A percentile compares a stretch with the other conserved stretches of the same genome.
Evolutionary conservation across 1,139 yeast species (phyloP).

Genomic region (Debaryomycetaceae sp.): DNA sequence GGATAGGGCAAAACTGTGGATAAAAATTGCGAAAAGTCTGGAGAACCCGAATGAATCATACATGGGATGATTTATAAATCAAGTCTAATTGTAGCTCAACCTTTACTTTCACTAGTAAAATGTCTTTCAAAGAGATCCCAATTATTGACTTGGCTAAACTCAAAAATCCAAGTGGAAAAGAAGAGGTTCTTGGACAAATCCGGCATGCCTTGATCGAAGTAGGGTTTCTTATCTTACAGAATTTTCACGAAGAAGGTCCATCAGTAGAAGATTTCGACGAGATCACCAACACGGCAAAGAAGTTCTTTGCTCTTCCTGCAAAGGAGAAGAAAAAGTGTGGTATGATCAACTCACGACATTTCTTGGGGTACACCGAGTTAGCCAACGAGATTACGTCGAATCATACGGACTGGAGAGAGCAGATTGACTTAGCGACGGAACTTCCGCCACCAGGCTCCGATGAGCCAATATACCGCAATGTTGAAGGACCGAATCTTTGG

Average conservation of each 20-base stretch:
- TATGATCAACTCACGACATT: constrained; percentile 64
- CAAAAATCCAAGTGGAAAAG: constrained; percentile 35
- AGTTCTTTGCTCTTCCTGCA: constrained; percentile 54
- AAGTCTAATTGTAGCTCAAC: too few species aligned
- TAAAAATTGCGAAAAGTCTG: not conserved
- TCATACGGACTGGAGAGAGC: constrained; percentile 63
- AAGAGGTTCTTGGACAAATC: constrained; percentile 42
- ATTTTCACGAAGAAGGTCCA: constrained; percentile 40
- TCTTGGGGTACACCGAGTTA: constrained; percentile 62
- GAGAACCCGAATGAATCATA: too few species aligned
- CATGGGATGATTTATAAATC: too few species aligned
- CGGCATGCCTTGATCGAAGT: constrained; percentile 56
- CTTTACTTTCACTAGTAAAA: too few species aligned
- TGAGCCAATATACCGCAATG: constrained; percentile 52
- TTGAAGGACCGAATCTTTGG: constrained; percentile 68
- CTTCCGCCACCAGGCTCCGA: constrained; percentile 44
- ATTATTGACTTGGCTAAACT: constrained; percentile 33
- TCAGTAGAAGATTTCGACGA: constrained; percentile 30
- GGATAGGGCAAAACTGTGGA: not conserved
- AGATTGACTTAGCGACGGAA: constrained; percentile 65
- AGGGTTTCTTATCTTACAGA: constrained; percentile 56
- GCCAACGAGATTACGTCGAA: constrained; percentile 67
- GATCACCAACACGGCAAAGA: constrained; percentile 40
- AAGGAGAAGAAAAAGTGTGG: constrained; percentile 50
- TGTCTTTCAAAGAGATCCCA: constrained; percentile 33